Evolutionary conservation across 2,329 filamentous ascomycete species (phyloP), one percentile per base, ranked within the genome.

Genomic region (Ceratocystis colombiana): DNA sequence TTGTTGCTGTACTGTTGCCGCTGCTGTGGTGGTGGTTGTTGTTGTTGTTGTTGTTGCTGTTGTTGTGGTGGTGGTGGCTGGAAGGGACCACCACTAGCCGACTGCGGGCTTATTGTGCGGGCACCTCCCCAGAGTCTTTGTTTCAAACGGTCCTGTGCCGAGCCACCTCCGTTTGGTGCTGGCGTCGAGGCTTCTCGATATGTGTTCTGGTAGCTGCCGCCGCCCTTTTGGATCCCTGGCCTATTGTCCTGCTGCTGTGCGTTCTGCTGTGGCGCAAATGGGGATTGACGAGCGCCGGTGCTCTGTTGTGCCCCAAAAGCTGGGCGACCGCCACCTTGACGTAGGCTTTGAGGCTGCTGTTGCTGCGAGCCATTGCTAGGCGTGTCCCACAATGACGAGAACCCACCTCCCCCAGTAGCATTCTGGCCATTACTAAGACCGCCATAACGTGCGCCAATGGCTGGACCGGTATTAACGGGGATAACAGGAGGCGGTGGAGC

Each of bases 121-220:
- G 82, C 76, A 4, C 79, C 80, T 37, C 83, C 85, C 80, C 90
- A 90, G 59, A 96, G 77, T 69, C 89, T 79, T 71, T 91, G 89
- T 73, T 90, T 89, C 71, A 96, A 78, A 70, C 89, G 81, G 71
- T 96, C 89, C 76, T 95, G 89, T 63, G 90, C 90, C 22, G 86
- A 84, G 44, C 76, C 71, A 62, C 73, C 74, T 44, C 67, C 72
- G 69, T 71, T 69, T 90, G 76, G 44, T 88, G 85, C 64, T 87
- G 77, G 53, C 82, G 79, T 68, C 30, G 69, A 48, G 25, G 57
- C 61, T 57, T 67, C 57, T 17, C 64, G 28, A 28, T 59, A 37
- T 37, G 55, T n/a, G 22, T 37, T 59, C 44, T 61, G 15, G 37
- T 63, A 67, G 33, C 63, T 62, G 20, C 33, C 22, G 12, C 53